phyloP scores from a whole-genome alignment of 2,329 filamentous ascomycete genomes.

The Penicillium thymicola region DNA sequence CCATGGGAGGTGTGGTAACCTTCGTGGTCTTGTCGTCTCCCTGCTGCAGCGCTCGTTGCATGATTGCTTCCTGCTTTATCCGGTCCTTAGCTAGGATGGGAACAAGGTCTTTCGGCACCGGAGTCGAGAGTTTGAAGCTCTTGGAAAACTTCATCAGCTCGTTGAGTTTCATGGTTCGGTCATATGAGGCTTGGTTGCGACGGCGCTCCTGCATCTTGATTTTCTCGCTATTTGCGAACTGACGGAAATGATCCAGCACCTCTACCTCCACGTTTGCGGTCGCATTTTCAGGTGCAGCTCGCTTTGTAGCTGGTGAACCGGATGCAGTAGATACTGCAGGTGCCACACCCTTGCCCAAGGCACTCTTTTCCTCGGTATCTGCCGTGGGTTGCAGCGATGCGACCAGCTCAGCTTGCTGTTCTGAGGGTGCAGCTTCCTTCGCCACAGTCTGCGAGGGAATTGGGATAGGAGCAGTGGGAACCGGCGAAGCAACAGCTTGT shows the following conservation, averaged over 20 bases:
- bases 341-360: constrained; percentile 18
- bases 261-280: constrained; percentile 61
- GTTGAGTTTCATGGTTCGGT: constrained; percentile 88
- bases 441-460: constrained; percentile 24
- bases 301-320: constrained; percentile 35
- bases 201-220: constrained; percentile 57
- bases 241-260: constrained; percentile 61
- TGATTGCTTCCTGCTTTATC: constrained; percentile 88
- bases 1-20: constrained; percentile 41
- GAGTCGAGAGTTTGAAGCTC: constrained; percentile 90
- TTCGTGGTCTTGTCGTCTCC: constrained; percentile 58
- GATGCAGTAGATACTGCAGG: constrained; percentile 42
- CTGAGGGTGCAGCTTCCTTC: constrained; percentile 24
- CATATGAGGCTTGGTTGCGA: constrained; percentile 57
- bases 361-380: constrained; percentile 27
- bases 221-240: constrained; percentile 62
- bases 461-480: constrained; percentile 44
- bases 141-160: constrained; percentile 93
- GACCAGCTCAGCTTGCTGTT: constrained; percentile 21
- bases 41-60: constrained; percentile 79
- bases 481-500: constrained; percentile 65
- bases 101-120: constrained; percentile 86
- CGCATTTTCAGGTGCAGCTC: constrained; percentile 49
- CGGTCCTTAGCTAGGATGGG: constrained; percentile 96
- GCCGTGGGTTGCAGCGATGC: constrained; percentile 21